Percentiles rank a stretch among this genome's conserved stretches.
Conservation (phyloP, 139 green algal genomes). For the Chlamydomonas incerta region DNA sequence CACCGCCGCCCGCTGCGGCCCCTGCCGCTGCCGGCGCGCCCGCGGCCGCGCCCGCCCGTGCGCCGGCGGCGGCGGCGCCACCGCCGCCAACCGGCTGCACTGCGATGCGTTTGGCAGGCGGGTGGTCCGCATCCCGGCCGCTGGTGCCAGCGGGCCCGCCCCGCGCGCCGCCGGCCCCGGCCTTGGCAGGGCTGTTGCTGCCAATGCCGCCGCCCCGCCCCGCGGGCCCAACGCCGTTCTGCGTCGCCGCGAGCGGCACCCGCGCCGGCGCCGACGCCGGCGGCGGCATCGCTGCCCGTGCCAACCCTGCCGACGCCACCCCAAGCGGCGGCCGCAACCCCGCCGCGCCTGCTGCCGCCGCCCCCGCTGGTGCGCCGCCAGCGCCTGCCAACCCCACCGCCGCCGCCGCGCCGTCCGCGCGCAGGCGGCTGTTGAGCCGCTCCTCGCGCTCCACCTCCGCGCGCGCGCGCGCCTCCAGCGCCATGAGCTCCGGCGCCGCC, state of each 20-base stretch:
- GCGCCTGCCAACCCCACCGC: not conserved
- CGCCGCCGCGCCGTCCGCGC: not conserved
- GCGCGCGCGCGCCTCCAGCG: conserved; percentile 41
- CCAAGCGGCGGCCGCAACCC: not conserved
- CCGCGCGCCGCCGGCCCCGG: too few species aligned
- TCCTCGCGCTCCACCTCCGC: conserved; percentile 17
- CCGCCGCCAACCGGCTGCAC: not conserved
- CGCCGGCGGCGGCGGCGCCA: not conserved
- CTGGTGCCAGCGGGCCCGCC: not conserved
- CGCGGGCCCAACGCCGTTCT: not conserved
- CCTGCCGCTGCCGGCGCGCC: not conserved
- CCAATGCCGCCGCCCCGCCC: not conserved
- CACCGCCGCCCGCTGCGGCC: not conserved
- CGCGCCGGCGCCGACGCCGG: not conserved
- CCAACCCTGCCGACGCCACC: not conserved
- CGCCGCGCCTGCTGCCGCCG: not conserved
- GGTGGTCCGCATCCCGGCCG: not conserved
- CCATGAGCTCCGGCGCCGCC: conserved; percentile 50
- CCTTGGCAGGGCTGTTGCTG: conserved; percentile 2
- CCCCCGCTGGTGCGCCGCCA: not conserved
- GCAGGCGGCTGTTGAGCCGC: not conserved
- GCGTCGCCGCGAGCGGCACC: not conserved
- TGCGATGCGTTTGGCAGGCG: conserved; percentile 17
- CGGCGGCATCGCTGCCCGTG: not conserved
- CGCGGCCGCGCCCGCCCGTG: not conserved